Percentiles rank a stretch among this genome's conserved stretches.
Evolutionary conservation across 768 basidiomycete genomes (phyloP).

Genomic region (Agaricus bisporus): DNA sequence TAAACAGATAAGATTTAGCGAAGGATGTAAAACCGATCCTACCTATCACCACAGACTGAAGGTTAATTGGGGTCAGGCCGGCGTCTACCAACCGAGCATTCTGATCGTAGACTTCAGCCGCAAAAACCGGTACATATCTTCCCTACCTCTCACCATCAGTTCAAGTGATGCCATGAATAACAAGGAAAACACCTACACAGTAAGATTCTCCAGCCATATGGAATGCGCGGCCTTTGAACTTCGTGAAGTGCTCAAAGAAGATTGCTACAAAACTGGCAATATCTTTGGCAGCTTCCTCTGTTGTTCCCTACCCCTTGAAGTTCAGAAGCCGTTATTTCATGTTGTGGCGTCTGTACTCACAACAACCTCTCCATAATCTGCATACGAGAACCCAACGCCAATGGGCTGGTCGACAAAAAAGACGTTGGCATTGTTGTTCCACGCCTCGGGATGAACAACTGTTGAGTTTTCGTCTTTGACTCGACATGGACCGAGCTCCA

Average conservation of each 20-base stretch:
- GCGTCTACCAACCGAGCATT: constrained; percentile 49
- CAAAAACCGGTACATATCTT: constrained; percentile 69
- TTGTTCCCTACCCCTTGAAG: constrained; percentile 37
- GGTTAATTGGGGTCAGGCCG: constrained; percentile 55
- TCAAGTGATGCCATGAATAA: neutral
- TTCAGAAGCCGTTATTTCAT: neutral
- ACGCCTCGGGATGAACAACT: constrained; percentile 50
- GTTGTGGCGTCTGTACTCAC: constrained; percentile 23
- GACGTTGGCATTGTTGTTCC: constrained; percentile 63
- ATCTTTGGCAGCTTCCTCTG: constrained; percentile 64
- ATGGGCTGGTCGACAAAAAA: constrained; percentile 60
- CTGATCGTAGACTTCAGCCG: constrained; percentile 70
- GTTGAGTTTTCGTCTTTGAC: constrained; percentile 45
- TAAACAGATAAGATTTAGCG: neutral
- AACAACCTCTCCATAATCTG: constrained; percentile 54
- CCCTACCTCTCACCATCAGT: constrained; percentile 33
- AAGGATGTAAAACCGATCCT: constrained; percentile 14
- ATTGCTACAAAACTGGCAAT: constrained; percentile 66
- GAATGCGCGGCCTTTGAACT: constrained; percentile 63
- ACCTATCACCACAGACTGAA: constrained; percentile 68
- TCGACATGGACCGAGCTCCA: constrained; percentile 54
- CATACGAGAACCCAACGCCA: constrained; percentile 59
- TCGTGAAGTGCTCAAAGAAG: constrained; percentile 68
- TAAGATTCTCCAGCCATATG: constrained; percentile 76
- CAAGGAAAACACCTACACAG: constrained; percentile 38